Percentiles rank a stretch among this genome's conserved stretches.
Evolutionary conservation across 2,329 filamentous ascomycete species (phyloP).

Genomic region (Chrysosporium queenslandicum): DNA sequence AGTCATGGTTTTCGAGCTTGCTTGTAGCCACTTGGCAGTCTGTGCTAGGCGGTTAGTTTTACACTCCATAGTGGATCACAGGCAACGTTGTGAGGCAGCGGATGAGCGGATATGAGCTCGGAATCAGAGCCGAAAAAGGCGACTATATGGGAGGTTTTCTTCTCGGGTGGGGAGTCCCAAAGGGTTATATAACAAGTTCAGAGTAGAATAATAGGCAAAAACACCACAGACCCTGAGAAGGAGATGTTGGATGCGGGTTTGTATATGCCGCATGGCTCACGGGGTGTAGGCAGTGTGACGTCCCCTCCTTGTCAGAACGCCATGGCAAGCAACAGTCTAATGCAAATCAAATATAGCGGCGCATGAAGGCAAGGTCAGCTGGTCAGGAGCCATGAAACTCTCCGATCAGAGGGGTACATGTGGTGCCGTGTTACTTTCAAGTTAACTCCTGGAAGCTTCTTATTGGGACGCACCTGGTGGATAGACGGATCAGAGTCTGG

Average conservation of each 20-base stretch:
- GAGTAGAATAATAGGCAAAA: background rate
- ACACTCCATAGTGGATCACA: constrained; percentile 16
- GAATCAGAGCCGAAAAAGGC: background rate
- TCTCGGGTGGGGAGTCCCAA: background rate
- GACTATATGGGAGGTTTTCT: background rate
- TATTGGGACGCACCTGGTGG: background rate
- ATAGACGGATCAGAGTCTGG: background rate
- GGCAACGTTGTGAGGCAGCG: too few species aligned
- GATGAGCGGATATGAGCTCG: too few species aligned
- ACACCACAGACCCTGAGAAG: background rate
- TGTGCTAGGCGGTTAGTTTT: constrained; percentile 18
- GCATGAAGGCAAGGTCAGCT: constrained; percentile 4
- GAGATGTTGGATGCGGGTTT: background rate
- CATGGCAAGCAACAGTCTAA: background rate
- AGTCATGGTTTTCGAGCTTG: constrained; percentile 8
- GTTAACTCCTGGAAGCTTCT: too few species aligned
- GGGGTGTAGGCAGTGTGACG: constrained; percentile 1
- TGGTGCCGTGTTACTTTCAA: background rate
- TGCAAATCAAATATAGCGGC: background rate
- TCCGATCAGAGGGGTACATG: background rate
- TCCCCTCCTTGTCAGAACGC: background rate
- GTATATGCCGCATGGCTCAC: constrained; percentile 1
- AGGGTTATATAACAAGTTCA: background rate
- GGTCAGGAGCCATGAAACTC: constrained; percentile 1
- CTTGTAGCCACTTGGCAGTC: constrained; percentile 14